phyloP scores from a whole-genome alignment of 225 moss, liverwort and hornwort genomes.

The Marchantia polymorpha region DNA sequence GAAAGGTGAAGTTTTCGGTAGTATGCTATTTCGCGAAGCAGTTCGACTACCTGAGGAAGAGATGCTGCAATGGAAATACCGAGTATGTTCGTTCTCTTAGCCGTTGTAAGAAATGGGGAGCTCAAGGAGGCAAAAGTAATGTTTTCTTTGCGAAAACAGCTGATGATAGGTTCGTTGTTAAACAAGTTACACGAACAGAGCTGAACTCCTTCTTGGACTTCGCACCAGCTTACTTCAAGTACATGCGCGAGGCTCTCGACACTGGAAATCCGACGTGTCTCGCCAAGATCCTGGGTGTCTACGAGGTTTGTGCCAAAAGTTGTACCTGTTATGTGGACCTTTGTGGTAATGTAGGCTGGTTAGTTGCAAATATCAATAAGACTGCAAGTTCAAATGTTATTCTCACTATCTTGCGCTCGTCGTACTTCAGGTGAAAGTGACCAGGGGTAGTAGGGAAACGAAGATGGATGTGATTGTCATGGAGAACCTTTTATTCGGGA shows the following conservation, averaged over 20 bases:
- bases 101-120: conserved; percentile 94
- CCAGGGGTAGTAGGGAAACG: conserved; percentile 72
- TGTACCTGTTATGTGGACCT: neutral
- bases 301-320: conserved; percentile 55
- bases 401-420: neutral
- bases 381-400: neutral
- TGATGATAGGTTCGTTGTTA: conserved; percentile 95
- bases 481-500: conserved; percentile 91
- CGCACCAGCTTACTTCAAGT: conserved; percentile 86
- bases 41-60: conserved; percentile 82
- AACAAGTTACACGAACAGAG: conserved; percentile 93
- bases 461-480: conserved; percentile 83
- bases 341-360: neutral
- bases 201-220: conserved; percentile 83
- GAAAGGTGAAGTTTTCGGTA: conserved; percentile 76
- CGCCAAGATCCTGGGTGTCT: conserved; percentile 91
- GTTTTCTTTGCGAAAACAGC: conserved; percentile 93
- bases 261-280: conserved; percentile 86
- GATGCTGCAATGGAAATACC: conserved; percentile 69
- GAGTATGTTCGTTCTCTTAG: conserved; percentile 85
- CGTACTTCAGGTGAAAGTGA: conserved; percentile 60
- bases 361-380: neutral
- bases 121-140: conserved; percentile 97
- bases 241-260: conserved; percentile 72
- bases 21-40: conserved; percentile 86